Conservation (phyloP, 1,284 basidiomycete genomes). For the Irpex sp. region DNA sequence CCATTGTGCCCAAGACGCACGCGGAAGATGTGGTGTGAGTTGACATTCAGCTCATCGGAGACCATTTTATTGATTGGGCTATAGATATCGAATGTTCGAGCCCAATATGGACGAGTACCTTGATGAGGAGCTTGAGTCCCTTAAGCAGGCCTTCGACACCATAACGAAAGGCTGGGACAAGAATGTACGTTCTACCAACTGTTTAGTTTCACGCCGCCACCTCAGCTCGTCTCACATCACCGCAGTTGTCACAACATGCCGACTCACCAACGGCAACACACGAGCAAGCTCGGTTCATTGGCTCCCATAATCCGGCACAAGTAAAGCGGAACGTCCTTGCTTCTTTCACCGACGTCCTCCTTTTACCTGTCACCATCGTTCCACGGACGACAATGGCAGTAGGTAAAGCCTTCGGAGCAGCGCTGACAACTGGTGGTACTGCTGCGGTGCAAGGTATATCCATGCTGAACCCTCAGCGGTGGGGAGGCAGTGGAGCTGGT, state of each 20-base stretch:
- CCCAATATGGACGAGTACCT: conserved; percentile 96
- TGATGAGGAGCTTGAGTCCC: conserved; percentile 90
- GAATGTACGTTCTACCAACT: conserved; percentile 51
- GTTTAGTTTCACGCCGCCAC: not conserved
- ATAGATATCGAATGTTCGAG: conserved; percentile 93
- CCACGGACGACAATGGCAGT: conserved; percentile 78
- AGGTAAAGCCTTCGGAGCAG: conserved; percentile 77
- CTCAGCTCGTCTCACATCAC: conserved; percentile 1
- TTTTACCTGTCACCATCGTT: conserved; percentile 96
- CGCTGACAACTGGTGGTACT: conserved; percentile 72
- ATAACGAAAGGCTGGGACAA: conserved; percentile 87
- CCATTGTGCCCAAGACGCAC: conserved; percentile 34
- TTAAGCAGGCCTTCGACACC: conserved; percentile 79
- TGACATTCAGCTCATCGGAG: conserved; percentile 11
- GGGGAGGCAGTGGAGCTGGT: conserved; percentile 66
- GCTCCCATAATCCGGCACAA: conserved; percentile 89
- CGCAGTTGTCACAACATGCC: conserved; percentile 30
- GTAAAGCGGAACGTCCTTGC: conserved; percentile 94
- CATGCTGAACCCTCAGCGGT: conserved; percentile 90
- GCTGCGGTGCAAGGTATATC: conserved; percentile 87
- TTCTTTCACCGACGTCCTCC: conserved; percentile 90
- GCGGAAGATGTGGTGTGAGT: conserved; percentile 88
- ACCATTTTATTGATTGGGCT: conserved; percentile 3
- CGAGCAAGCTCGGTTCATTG: conserved; percentile 75
- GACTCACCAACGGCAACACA: conserved; percentile 37